These are phyloP conservation scores for Peronosclerospora sorghi DNA, from an alignment of 352 stramenopile genomes.

Conservation along the genomic window DNA sequence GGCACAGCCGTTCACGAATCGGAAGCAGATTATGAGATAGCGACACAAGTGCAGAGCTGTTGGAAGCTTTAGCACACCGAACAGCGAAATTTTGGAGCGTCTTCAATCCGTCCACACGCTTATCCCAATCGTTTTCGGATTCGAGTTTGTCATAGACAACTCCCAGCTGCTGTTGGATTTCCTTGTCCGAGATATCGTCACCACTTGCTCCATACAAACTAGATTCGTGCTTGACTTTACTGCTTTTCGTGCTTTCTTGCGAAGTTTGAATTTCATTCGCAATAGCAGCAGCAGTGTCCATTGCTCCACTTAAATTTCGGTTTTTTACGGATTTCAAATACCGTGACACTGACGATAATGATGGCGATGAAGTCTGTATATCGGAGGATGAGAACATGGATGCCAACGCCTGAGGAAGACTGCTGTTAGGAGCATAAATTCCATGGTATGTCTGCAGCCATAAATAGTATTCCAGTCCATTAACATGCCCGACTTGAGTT, in stretches of 20 bases:
- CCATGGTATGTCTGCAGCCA: conserved; percentile 2
- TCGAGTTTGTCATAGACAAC: conserved; percentile 47
- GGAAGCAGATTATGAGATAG: conserved; percentile 31
- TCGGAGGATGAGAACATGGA: conserved; percentile 43
- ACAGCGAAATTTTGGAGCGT: conserved; percentile 42
- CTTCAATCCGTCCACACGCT: conserved; percentile 60
- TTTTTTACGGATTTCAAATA: conserved; percentile 41
- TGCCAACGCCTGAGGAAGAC: conserved; percentile 17
- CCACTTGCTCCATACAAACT: conserved; percentile 2
- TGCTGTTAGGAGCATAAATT: neutral
- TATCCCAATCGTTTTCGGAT: conserved; percentile 65
- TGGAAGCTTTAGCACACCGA: conserved; percentile 32
- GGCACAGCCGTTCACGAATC: conserved; percentile 51
- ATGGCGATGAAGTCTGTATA: conserved; percentile 26
- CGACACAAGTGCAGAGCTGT: conserved; percentile 12
- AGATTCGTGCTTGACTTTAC: conserved; percentile 13
- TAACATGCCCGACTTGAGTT: neutral
- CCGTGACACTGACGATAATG: conserved; percentile 41
- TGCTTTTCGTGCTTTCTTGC: conserved; percentile 30
- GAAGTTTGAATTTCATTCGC: no score
- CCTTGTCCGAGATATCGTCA: conserved; percentile 35
- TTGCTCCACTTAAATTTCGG: conserved; percentile 29
- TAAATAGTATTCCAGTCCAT: neutral
- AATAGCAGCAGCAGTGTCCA: no score
- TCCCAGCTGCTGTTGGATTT: conserved; percentile 48